Base-by-base conservation (phyloP, 1,139 yeast species). In the Yueomyces sp. region DNA sequence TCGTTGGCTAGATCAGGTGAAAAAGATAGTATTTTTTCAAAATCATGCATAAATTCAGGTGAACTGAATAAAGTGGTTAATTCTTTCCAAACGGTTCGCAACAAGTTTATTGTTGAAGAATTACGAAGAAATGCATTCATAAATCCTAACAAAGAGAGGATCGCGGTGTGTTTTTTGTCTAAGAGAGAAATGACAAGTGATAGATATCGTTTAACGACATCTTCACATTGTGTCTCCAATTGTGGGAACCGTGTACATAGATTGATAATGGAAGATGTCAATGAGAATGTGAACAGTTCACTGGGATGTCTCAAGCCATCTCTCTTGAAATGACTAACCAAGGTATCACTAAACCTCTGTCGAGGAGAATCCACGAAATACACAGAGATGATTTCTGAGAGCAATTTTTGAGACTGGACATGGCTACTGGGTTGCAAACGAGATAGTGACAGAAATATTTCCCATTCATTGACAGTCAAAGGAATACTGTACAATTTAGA, bases 371-470 rank as follows among this genome's bases (percentile, higher is more conserved):
- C 84, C 42, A 73, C 53, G 39, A 86, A 69, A 53, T 83, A 84
- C 5, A 69, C 63, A 4, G 74, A 62, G 39, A 87, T 67, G 45
- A 79, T 75, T 28, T 54, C 50, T 9, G 68, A 63, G 33, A 80
- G 57, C 32, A 85, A 62, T 7, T 67, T 57, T 12, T 62, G 58
- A 1, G 83, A 87, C 45, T 78, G 79, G 4, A 56, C 59, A 26
- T 62, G 55, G 41, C 68, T 67, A 46, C 65, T 56, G 8, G 76
- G 68, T 35, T 54, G 56, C 2, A 61, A 50, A 6, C 80, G 70
- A 25, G 85, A 75, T 29, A 86, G 63, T 0, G 95, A 85, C 42
- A 78, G 55, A 44, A 87, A 63, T 4, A 81, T 76, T 55, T 87
- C 95, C 54, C 78, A 72, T 57, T 86, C 95, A 42, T 73, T 73